Conservation (phyloP, 768 basidiomycete genomes). For the Porpolomopsis calyptriformis region DNA sequence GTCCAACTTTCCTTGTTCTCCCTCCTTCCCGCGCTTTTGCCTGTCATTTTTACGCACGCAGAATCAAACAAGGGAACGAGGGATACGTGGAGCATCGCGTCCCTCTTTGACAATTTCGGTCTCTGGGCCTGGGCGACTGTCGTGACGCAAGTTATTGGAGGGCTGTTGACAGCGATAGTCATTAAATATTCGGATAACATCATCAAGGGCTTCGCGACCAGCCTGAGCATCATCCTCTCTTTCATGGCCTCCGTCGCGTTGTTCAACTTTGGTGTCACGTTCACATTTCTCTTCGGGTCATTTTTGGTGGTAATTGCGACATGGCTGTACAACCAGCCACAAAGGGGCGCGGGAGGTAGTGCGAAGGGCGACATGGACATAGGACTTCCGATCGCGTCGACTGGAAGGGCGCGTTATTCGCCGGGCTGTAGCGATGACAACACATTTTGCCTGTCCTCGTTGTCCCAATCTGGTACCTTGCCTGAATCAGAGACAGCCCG, state of each 20-base stretch:
- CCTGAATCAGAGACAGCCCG: no score
- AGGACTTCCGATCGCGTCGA: background rate
- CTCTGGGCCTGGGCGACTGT: slow-evolving; percentile 96
- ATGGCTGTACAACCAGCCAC: slow-evolving; percentile 87
- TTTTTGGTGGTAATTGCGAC: slow-evolving; percentile 80
- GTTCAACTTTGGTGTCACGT: slow-evolving; percentile 84
- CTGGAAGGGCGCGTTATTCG: background rate
- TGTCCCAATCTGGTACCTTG: no score
- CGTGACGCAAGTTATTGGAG: slow-evolving; percentile 80
- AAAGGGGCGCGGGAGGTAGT: slow-evolving; percentile 12
- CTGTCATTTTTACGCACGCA: slow-evolving; percentile 46
- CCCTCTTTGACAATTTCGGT: slow-evolving; percentile 79
- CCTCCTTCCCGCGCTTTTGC: slow-evolving; percentile 77
- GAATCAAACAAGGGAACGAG: background rate
- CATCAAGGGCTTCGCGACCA: slow-evolving; percentile 95
- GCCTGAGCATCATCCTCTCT: slow-evolving; percentile 85
- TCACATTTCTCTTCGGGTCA: slow-evolving; percentile 77
- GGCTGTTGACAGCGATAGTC: slow-evolving; percentile 86
- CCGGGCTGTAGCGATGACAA: slow-evolving; percentile 19
- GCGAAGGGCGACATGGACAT: background rate
- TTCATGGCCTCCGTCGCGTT: slow-evolving; percentile 89
- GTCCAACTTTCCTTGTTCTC: slow-evolving; percentile 85
- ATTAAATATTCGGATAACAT: slow-evolving; percentile 97
- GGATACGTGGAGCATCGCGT: slow-evolving; percentile 11
- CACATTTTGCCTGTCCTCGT: slow-evolving; percentile 11